These are phyloP conservation scores for Thermomucor indicae-seudaticae DNA, from an alignment of 371 early-diverging fungal species.

Conservation along the genomic window DNA sequence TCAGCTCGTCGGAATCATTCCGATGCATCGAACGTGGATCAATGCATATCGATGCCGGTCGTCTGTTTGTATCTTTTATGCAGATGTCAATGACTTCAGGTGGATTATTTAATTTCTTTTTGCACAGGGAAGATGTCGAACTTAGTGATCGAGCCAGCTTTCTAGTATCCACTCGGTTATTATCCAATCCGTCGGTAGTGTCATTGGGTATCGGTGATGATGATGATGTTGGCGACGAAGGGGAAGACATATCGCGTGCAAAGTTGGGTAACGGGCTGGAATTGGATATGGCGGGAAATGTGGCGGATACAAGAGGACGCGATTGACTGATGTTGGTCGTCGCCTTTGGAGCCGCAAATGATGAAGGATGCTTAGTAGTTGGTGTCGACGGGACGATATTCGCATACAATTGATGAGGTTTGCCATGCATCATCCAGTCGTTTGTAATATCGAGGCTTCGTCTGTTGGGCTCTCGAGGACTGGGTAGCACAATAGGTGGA, in stretches of 20 bases:
- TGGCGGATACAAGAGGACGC: conserved; percentile 37
- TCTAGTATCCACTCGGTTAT: conserved; percentile 12
- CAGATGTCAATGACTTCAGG: conserved; percentile 23
- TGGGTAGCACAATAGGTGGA: conserved; percentile 31
- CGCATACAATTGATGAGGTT: not conserved
- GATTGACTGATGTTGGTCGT: conserved; percentile 17
- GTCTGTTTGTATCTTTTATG: conserved; percentile 12
- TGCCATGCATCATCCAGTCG: conserved; percentile 25
- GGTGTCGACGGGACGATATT: conserved; percentile 2
- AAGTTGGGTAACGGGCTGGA: conserved; percentile 29
- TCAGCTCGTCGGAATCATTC: conserved; percentile 20
- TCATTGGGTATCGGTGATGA: conserved; percentile 23
- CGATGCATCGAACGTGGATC: conserved; percentile 34
- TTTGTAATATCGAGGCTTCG: conserved; percentile 34
- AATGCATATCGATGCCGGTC: conserved; percentile 39
- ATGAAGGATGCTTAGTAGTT: conserved; percentile 1
- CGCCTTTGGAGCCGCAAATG: conserved; percentile 1
- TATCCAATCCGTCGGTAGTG: too few species aligned
- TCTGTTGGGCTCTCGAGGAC: conserved; percentile 18
- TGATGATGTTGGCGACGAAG: conserved; percentile 28
- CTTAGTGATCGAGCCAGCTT: conserved; percentile 21
- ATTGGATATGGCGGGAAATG: conserved; percentile 37
- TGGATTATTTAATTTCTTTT: conserved; percentile 9
- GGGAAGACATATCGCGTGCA: conserved; percentile 3
- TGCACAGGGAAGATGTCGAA: conserved; percentile 10